Conservation (phyloP, 208 protist species). For the Zelonia costaricensis region DNA sequence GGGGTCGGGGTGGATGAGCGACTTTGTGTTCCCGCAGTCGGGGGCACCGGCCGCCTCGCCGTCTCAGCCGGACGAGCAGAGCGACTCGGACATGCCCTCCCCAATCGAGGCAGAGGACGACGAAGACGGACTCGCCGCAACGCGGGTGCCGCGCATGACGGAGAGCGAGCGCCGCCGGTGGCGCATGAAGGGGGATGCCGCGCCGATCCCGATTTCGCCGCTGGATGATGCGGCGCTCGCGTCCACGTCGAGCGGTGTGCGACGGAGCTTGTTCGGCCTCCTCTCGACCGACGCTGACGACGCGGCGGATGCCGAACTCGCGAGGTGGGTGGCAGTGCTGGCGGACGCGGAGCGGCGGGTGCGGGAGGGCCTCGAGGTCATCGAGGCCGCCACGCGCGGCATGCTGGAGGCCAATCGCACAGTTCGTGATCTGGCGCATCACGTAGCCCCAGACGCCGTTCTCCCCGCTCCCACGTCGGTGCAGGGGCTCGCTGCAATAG, state of each 20-base stretch:
- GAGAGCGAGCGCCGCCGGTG: neutral
- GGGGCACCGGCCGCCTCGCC: neutral
- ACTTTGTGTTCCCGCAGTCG: constrained; percentile 13
- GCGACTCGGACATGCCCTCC: neutral
- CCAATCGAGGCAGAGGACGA: constrained; percentile 10
- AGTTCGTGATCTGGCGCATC: neutral
- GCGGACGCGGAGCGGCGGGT: constrained; percentile 6
- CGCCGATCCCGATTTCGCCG: too few species aligned
- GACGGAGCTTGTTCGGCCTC: too few species aligned
- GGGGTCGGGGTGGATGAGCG: neutral
- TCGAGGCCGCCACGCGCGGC: constrained; percentile 15
- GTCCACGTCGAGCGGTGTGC: too few species aligned
- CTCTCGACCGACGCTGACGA: too few species aligned
- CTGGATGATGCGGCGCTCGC: too few species aligned
- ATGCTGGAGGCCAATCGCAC: constrained; percentile 9
- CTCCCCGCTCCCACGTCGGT: neutral
- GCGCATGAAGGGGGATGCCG: neutral
- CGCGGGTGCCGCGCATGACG: constrained; percentile 1
- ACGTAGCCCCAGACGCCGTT: neutral
- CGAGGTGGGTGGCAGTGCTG: neutral
- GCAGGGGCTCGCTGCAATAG: too few species aligned
- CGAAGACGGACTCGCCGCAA: constrained; percentile 4
- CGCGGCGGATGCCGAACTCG: neutral
- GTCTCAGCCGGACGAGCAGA: neutral
- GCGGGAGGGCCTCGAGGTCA: constrained; percentile 12